These are phyloP conservation scores for Arthrinium puccinioides DNA, from an alignment of 2,329 filamentous ascomycete species.

Conservation along the genomic window DNA sequence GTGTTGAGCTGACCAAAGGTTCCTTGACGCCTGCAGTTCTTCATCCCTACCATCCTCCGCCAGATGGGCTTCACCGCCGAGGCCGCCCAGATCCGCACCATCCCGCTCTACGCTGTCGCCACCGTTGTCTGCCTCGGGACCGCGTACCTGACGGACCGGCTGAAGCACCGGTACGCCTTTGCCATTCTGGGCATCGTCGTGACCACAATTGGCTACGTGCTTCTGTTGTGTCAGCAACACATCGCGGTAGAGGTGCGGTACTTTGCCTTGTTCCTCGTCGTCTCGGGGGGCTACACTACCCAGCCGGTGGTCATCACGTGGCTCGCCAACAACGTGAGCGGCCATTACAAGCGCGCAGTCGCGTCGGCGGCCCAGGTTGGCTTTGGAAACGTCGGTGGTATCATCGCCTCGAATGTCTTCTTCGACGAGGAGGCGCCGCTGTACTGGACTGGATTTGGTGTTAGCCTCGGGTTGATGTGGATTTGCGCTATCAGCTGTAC, in stretches of 20 bases:
- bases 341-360: constrained; percentile 43
- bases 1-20: background rate
- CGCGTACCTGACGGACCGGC: constrained; percentile 25
- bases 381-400: constrained; percentile 37
- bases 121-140: constrained; percentile 21
- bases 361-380: constrained; percentile 40
- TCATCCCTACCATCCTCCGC: constrained; percentile 32
- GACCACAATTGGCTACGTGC: constrained; percentile 23
- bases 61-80: constrained; percentile 29
- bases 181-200: constrained; percentile 20
- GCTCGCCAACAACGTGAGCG: constrained; percentile 45
- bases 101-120: constrained; percentile 28
- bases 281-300: constrained; percentile 23
- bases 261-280: constrained; percentile 27
- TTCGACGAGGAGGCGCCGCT: constrained; percentile 22
- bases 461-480: constrained; percentile 19
- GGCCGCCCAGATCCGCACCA: constrained; percentile 28
- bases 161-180: constrained; percentile 26
- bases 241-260: constrained; percentile 19
- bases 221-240: constrained; percentile 19
- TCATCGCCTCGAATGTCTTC: constrained; percentile 28
- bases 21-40: constrained; percentile 29
- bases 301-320: constrained; percentile 33
- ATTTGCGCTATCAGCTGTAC: constrained; percentile 27
- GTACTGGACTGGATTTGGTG: constrained; percentile 29